Percentiles rank a stretch among this genome's conserved stretches.
These are phyloP conservation scores for Coemansia sp. DNA, from an alignment of 192 early-diverging fungal genomes.

Conservation along the genomic window DNA sequence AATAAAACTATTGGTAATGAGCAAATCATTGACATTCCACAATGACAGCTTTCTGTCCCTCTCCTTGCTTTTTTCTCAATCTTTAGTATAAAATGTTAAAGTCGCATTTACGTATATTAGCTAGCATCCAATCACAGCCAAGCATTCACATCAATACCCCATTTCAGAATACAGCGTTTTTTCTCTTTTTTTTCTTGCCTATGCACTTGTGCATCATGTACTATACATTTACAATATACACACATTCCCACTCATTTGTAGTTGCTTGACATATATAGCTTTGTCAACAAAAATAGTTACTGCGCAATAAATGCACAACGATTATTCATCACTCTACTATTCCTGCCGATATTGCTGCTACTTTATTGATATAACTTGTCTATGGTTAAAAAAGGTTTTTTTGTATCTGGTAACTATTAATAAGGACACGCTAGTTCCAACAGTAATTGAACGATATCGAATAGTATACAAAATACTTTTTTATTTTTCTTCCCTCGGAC, in stretches of 20 bases:
- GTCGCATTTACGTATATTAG: background rate
- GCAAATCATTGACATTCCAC: conserved; percentile 16
- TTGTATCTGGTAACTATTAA: conserved; percentile 7
- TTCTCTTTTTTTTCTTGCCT: background rate
- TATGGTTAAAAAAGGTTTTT: background rate
- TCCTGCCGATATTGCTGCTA: conserved; percentile 5
- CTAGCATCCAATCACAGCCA: background rate
- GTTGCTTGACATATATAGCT: background rate
- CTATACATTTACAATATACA: conserved; percentile 6
- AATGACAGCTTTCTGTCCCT: background rate
- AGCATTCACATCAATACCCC: background rate
- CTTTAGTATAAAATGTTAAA: conserved; percentile 2
- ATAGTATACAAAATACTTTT: background rate
- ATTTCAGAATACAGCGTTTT: background rate
- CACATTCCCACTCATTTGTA: background rate
- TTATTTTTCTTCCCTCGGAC: background rate
- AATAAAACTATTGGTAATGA: background rate
- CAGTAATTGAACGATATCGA: background rate
- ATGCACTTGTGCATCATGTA: conserved; percentile 8
- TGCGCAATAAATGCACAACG: conserved; percentile 13
- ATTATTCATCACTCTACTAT: conserved; percentile 9
- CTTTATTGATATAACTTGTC: background rate
- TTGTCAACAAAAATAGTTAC: background rate
- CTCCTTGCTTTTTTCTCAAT: background rate
- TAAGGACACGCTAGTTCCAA: background rate